These are phyloP conservation scores for Boletus sp. DNA, from an alignment of 768 basidiomycete genomes.

Conservation along the genomic window DNA sequence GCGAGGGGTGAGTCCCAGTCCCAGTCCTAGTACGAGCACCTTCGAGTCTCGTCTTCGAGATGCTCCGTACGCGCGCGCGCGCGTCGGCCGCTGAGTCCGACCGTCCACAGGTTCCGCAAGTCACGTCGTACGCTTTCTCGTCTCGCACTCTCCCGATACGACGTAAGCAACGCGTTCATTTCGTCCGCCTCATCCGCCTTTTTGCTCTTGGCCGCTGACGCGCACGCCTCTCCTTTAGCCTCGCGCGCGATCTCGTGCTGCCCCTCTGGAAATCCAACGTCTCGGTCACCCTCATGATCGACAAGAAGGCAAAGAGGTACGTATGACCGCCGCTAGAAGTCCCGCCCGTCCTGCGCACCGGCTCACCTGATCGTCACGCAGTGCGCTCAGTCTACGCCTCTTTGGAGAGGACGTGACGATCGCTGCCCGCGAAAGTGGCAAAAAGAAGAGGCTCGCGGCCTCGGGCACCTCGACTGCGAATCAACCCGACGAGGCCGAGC, in stretches of 20 bases:
- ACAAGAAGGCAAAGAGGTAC: constrained; percentile 95
- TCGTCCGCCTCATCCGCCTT: neutral
- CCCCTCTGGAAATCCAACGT: constrained; percentile 94
- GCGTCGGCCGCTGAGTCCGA: neutral
- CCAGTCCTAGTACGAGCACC: too few species aligned
- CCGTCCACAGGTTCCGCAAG: constrained; percentile 63
- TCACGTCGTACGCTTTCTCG: constrained; percentile 67
- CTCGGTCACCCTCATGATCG: constrained; percentile 88
- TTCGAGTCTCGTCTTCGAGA: too few species aligned
- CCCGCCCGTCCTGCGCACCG: neutral
- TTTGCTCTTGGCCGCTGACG: neutral
- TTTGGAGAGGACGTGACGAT: constrained; percentile 78
- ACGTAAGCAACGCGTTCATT: constrained; percentile 40
- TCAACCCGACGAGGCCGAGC: neutral
- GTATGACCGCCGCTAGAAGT: constrained; percentile 12
- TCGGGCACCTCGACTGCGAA: neutral
- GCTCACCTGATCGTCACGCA: constrained; percentile 30
- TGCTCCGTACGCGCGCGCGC: neutral
- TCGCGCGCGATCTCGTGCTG: constrained; percentile 80
- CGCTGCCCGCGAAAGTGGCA: constrained; percentile 39
- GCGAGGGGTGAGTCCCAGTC: constrained; percentile 43
- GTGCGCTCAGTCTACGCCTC: constrained; percentile 82
- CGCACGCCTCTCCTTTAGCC: constrained; percentile 35
- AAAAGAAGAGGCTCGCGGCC: constrained; percentile 17
- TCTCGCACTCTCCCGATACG: constrained; percentile 49